Conservation (phyloP, 2,329 filamentous ascomycete species). For the Hypoxylon sp. region DNA sequence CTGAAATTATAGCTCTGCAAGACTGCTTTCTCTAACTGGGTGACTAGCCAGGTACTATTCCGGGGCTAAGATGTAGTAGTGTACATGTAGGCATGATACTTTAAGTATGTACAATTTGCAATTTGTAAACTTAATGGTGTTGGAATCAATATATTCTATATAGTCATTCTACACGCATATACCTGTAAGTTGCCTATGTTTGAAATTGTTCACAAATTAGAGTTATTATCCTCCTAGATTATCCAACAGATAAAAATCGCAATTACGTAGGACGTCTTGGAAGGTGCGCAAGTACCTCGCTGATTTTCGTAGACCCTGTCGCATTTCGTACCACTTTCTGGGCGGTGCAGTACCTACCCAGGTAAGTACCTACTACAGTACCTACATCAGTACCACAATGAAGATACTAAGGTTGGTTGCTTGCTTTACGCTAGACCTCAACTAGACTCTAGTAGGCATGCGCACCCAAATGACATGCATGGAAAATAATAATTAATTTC, state of each 20-base stretch:
- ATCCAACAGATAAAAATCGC: constrained; percentile 21
- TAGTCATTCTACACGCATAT: constrained; percentile 1
- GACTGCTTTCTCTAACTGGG: not conserved
- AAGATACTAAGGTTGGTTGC: no score
- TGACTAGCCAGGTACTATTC: constrained; percentile 8
- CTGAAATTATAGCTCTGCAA: not conserved
- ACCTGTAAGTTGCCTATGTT: constrained; percentile 6
- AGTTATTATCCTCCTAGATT: constrained; percentile 16
- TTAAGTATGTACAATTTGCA: not conserved
- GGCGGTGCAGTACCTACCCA: not conserved
- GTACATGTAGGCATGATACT: constrained; percentile 5
- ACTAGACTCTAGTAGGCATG: constrained; percentile 40
- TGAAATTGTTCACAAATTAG: constrained; percentile 17
- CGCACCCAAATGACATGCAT: constrained; percentile 45
- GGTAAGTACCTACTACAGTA: constrained; percentile 1
- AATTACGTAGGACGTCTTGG: constrained; percentile 32
- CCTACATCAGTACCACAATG: no score
- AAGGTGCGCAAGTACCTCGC: constrained; percentile 21
- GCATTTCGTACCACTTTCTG: constrained; percentile 20
- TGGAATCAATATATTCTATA: constrained; percentile 1
- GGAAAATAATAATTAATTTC: constrained; percentile 46
- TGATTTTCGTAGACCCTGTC: constrained; percentile 15
- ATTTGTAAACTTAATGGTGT: constrained; percentile 9
- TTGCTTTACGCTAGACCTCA: constrained; percentile 31
- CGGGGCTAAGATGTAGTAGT: constrained; percentile 3